Evolutionary conservation across 192 early-diverging fungal species (phyloP).

Genomic region (Backusella macrospora): DNA sequence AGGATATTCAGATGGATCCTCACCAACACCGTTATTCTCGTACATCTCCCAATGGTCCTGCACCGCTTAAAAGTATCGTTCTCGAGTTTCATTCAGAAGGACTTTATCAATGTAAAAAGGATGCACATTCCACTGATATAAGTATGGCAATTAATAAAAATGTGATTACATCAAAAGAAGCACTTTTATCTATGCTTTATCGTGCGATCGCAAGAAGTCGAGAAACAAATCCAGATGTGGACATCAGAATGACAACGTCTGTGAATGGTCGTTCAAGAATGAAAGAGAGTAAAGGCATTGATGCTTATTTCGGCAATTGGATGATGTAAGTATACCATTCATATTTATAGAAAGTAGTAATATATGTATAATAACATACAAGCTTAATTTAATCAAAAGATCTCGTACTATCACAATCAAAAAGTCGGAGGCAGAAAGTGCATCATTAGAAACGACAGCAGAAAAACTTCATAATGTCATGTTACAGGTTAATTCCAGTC

Average conservation of each 20-base stretch:
- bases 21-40: slow-evolving; percentile 20
- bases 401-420: slow-evolving; percentile 16
- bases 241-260: slow-evolving; percentile 17
- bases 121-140: slow-evolving; percentile 17
- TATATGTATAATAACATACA: not conserved
- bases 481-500: not conserved
- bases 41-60: slow-evolving; percentile 24
- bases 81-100: slow-evolving; percentile 28
- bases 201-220: slow-evolving; percentile 25
- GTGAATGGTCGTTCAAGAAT: slow-evolving; percentile 31
- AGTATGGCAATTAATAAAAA: slow-evolving; percentile 12
- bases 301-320: slow-evolving; percentile 38
- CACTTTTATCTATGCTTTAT: slow-evolving; percentile 31
- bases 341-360: not conserved
- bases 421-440: not conserved
- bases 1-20: slow-evolving; percentile 23
- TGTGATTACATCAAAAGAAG: slow-evolving; percentile 26
- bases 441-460: slow-evolving; percentile 12
- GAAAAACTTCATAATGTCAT: slow-evolving; percentile 4
- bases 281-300: slow-evolving; percentile 25
- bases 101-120: slow-evolving; percentile 26
- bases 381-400: not conserved
- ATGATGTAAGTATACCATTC: slow-evolving; percentile 25
- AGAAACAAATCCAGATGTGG: not conserved
- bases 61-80: slow-evolving; percentile 28